Conservation (phyloP, 176 grass and related monocot genomes). For the Oryza australiensis region DNA sequence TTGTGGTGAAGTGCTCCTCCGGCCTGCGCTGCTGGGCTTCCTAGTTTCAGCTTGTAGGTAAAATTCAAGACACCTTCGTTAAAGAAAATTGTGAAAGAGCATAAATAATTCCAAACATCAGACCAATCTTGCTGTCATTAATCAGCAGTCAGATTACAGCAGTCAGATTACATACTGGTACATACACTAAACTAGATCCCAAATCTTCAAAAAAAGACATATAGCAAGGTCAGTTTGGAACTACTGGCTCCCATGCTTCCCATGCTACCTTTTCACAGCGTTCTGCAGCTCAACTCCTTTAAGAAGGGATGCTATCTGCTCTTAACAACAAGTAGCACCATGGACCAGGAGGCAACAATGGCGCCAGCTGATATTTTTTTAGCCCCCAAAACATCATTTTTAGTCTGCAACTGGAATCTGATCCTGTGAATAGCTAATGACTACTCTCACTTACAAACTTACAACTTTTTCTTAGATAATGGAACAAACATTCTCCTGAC, state of each 20-base stretch:
- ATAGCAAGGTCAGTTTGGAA: not conserved
- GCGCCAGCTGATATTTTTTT: not conserved
- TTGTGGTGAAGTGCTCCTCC: too few relatives aligned
- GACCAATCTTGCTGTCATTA: not conserved
- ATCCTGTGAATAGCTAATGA: not conserved
- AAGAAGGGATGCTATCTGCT: not conserved
- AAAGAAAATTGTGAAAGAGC: not conserved
- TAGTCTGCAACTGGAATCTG: conserved; percentile 9
- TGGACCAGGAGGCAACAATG: not conserved
- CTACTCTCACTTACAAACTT: not conserved
- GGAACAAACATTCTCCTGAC: not conserved
- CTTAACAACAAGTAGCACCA: not conserved
- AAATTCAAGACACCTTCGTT: too few relatives aligned
- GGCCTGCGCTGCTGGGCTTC: too few relatives aligned
- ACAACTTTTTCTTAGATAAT: not conserved
- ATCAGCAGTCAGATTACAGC: not conserved
- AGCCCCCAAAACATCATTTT: not conserved
- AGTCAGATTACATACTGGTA: not conserved
- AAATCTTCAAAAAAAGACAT: not conserved
- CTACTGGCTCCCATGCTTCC: not conserved
- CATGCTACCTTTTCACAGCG: not conserved
- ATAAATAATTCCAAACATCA: not conserved
- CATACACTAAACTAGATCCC: not conserved
- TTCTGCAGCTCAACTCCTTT: not conserved
- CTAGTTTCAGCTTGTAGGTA: too few relatives aligned